Conservation (phyloP, 352 stramenopile genomes). For the Globisporangium cylindrosporum region DNA sequence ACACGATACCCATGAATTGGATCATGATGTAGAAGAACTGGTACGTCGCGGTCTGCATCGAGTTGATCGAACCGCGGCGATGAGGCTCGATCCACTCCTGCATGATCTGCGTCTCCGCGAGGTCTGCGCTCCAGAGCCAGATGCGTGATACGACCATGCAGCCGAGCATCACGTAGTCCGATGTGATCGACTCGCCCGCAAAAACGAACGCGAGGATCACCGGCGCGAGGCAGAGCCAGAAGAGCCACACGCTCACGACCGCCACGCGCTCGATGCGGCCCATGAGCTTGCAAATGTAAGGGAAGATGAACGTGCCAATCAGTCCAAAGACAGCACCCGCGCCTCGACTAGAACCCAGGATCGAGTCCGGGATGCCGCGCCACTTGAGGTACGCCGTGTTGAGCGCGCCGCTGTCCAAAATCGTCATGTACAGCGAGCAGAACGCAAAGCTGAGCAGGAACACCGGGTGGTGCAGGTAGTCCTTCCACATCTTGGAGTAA, state of each 20-base stretch:
- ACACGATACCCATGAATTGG: conserved; percentile 42
- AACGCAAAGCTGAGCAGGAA: conserved; percentile 56
- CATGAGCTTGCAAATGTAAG: conserved; percentile 24
- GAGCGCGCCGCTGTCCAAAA: conserved; percentile 41
- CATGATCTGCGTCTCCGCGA: conserved; percentile 73
- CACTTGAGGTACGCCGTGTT: conserved; percentile 66
- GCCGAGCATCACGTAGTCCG: conserved; percentile 54
- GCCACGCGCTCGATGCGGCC: conserved; percentile 41
- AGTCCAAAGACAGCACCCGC: conserved; percentile 46
- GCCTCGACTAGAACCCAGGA: conserved; percentile 44
- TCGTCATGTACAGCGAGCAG: conserved; percentile 58
- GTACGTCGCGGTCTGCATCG: conserved; percentile 61
- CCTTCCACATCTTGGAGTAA: conserved; percentile 39
- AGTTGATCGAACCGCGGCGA: conserved; percentile 52
- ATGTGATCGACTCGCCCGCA: conserved; percentile 36
- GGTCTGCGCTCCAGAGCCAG: conserved; percentile 55
- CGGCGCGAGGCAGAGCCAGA: conserved; percentile 50
- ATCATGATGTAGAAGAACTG: conserved; percentile 70
- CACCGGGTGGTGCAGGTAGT: conserved; percentile 50
- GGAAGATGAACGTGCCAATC: conserved; percentile 50
- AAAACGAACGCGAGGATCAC: conserved; percentile 39
- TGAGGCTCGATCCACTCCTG: conserved; percentile 25
- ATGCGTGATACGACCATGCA: conserved; percentile 48
- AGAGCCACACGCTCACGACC: conserved; percentile 59
- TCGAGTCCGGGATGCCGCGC: conserved; percentile 45